These are phyloP conservation scores for Yamadazyma blattariae DNA, from an alignment of 1,139 yeast species.

Conservation along the genomic window DNA sequence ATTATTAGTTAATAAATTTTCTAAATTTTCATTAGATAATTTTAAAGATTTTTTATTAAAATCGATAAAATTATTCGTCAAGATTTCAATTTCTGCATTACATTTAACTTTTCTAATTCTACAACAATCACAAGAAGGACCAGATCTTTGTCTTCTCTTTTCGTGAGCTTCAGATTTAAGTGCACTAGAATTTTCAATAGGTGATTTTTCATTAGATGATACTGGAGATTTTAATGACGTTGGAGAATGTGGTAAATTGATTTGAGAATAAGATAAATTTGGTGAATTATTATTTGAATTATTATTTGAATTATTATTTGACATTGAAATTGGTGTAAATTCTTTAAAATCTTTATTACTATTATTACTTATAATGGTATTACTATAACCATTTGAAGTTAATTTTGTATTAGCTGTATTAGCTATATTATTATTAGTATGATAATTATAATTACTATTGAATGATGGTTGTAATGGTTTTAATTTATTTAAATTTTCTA, in stretches of 20 bases:
- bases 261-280: too few relatives aligned
- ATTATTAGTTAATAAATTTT: slow-evolving; percentile 10
- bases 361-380: background rate
- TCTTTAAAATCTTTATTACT: slow-evolving; percentile 1
- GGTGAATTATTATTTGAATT: too few relatives aligned
- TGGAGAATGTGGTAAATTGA: too few relatives aligned
- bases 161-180: background rate
- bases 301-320: too few relatives aligned
- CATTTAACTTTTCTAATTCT: slow-evolving; percentile 72
- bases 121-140: slow-evolving; percentile 76
- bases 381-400: slow-evolving; percentile 1
- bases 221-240: too few relatives aligned
- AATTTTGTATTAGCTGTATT: slow-evolving; percentile 1
- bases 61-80: slow-evolving; percentile 2
- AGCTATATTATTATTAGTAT: background rate
- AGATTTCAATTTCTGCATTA: slow-evolving; percentile 54
- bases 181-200: too few relatives aligned
- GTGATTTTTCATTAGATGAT: too few relatives aligned
- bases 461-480: slow-evolving; percentile 1
- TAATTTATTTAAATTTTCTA: slow-evolving; percentile 8
- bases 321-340: background rate
- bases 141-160: slow-evolving; percentile 60
- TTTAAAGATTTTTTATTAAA: too few relatives aligned
- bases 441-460: background rate
- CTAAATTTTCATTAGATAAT: slow-evolving; percentile 9